phyloP scores from a whole-genome alignment of 129 eudicot species.

The Escallonia rubra region DNA sequence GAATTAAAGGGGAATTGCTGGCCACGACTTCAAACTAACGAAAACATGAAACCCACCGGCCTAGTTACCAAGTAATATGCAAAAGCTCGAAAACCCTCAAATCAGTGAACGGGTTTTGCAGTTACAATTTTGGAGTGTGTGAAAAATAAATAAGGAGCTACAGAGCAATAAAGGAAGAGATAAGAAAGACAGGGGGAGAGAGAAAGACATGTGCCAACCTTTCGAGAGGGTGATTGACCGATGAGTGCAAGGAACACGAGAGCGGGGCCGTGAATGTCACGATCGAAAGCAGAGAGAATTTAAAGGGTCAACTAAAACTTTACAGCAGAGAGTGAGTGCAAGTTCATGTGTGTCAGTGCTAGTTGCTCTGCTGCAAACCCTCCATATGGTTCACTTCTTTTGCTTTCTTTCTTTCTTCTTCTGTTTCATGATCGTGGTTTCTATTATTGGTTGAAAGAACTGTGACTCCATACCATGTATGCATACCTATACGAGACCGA shows the following conservation, averaged over 20 bases:
- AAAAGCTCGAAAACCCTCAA: neutral
- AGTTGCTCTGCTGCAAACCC: conserved; percentile 26
- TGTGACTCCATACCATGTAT: conserved; percentile 25
- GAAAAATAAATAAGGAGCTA: conserved; percentile 11
- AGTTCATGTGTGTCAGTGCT: neutral
- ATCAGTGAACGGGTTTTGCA: conserved; percentile 10
- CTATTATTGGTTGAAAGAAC: conserved; percentile 28
- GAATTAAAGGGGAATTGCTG: neutral
- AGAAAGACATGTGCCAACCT: conserved; percentile 27
- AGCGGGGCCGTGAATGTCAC: conserved; percentile 16
- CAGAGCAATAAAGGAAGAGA: conserved; percentile 32
- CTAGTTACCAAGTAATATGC: conserved; percentile 15
- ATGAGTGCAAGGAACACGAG: conserved; percentile 33
- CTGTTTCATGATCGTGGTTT: conserved; percentile 27
- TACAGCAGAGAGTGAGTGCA: conserved; percentile 14
- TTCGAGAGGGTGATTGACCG: conserved; percentile 25
- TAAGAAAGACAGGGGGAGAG: conserved; percentile 38
- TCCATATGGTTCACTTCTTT: conserved; percentile 16
- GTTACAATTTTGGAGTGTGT: conserved; percentile 7
- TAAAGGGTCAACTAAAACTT: conserved; percentile 9
- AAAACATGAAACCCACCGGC: conserved; percentile 1
- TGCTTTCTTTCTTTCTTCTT: conserved; percentile 9
- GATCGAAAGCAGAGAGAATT: conserved; percentile 17
- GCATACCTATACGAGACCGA: conserved; percentile 5
- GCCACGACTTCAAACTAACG: neutral